Evolutionary conservation across 2,329 filamentous ascomycete genomes (phyloP).

Genomic region (Rutstroemia sp.): DNA sequence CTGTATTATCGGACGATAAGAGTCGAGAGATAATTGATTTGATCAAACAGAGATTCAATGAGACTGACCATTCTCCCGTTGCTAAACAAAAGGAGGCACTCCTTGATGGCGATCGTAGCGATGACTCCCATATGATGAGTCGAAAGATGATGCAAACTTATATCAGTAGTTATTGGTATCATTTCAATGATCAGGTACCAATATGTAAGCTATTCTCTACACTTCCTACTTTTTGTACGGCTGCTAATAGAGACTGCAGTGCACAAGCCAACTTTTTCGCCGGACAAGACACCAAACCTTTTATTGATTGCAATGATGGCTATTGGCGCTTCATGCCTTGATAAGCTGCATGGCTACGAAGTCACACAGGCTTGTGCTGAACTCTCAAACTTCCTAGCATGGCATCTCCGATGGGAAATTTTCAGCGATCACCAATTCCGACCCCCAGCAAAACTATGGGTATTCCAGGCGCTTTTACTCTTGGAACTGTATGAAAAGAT

Average conservation of each 20-base stretch:
- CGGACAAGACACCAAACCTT: slow-evolving; percentile 78
- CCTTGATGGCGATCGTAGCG: slow-evolving; percentile 67
- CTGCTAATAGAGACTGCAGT: slow-evolving; percentile 34
- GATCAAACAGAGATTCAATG: slow-evolving; percentile 74
- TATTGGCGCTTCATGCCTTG: slow-evolving; percentile 83
- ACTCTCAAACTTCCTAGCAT: slow-evolving; percentile 82
- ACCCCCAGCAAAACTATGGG: slow-evolving; percentile 90
- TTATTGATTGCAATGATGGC: slow-evolving; percentile 84
- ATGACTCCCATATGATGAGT: slow-evolving; percentile 63
- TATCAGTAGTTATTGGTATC: slow-evolving; percentile 86
- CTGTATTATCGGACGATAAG: slow-evolving; percentile 79
- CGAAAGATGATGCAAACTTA: slow-evolving; percentile 94
- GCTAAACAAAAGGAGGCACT: slow-evolving; percentile 66
- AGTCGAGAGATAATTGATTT: slow-evolving; percentile 75
- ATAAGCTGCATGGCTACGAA: slow-evolving; percentile 69
- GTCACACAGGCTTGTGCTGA: slow-evolving; percentile 71
- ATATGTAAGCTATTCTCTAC: slow-evolving; percentile 42
- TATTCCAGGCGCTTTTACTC: slow-evolving; percentile 84
- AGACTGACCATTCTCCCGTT: slow-evolving; percentile 66
- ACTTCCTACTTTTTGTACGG: not conserved
- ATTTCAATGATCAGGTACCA: slow-evolving; percentile 90
- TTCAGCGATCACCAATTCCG: slow-evolving; percentile 88
- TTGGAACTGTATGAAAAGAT: slow-evolving; percentile 96
- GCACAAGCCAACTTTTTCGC: slow-evolving; percentile 87
- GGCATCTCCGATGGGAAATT: slow-evolving; percentile 88